phyloP scores from a whole-genome alignment of 345 rosid genomes.

The Rhizophora mangle region DNA sequence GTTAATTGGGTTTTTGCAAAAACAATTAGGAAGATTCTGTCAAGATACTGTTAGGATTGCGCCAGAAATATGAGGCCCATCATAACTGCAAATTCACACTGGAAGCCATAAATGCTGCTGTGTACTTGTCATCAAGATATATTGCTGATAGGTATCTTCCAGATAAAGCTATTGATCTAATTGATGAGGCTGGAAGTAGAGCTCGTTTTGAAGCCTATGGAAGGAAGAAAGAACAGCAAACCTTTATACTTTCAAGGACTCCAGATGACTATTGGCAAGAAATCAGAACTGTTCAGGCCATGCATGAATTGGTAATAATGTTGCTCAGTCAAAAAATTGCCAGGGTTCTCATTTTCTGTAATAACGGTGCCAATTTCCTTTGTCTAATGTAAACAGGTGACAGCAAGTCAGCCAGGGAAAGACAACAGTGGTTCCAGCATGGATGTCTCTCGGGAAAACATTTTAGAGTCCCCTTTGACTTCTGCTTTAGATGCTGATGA shows the following conservation, averaged over 20 bases:
- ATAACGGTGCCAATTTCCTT: slow-evolving; percentile 14
- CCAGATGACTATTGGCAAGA: slow-evolving; percentile 98
- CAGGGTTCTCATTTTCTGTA: slow-evolving; percentile 13
- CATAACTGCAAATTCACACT: slow-evolving; percentile 78
- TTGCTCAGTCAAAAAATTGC: slow-evolving; percentile 12
- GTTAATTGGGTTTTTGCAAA: slow-evolving; percentile 23
- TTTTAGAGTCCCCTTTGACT: slow-evolving; percentile 48
- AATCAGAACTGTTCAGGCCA: slow-evolving; percentile 88
- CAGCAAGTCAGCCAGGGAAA: slow-evolving; percentile 49
- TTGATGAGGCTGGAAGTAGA: slow-evolving; percentile 98
- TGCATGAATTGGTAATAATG: slow-evolving; percentile 87
- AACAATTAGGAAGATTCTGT: slow-evolving; percentile 80
- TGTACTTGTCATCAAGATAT: slow-evolving; percentile 75
- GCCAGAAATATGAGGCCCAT: slow-evolving; percentile 82
- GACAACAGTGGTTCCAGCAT: slow-evolving; percentile 38
- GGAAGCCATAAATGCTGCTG: slow-evolving; percentile 95
- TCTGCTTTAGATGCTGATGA: slow-evolving; percentile 48
- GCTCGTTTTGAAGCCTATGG: slow-evolving; percentile 78
- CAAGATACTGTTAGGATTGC: slow-evolving; percentile 78
- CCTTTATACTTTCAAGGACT: slow-evolving; percentile 68
- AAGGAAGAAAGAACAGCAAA: slow-evolving; percentile 78
- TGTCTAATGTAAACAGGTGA: slow-evolving; percentile 44
- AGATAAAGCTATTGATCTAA: slow-evolving; percentile 97
- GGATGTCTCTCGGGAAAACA: slow-evolving; percentile 44
- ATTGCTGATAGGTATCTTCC: slow-evolving; percentile 93